phyloP scores from a whole-genome alignment of 768 basidiomycete genomes.

The Calocera cornea region DNA sequence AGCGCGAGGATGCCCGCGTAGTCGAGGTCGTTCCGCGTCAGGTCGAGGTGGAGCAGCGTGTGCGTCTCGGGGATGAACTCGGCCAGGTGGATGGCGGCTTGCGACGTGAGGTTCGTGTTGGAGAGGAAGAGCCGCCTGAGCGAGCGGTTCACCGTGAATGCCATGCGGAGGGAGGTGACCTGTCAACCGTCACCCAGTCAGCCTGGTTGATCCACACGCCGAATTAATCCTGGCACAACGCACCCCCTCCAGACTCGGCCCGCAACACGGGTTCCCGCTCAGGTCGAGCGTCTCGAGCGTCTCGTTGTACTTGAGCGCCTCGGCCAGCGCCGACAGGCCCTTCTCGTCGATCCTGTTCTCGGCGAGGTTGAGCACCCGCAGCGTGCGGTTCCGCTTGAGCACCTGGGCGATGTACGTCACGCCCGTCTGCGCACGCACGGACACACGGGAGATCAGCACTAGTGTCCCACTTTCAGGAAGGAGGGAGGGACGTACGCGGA shows the following conservation, averaged over 20 bases:
- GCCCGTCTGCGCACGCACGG: constrained; percentile 51
- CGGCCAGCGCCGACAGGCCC: constrained; percentile 68
- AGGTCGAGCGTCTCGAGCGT: constrained; percentile 88
- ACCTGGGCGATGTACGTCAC: constrained; percentile 89
- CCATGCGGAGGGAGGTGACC: constrained; percentile 61
- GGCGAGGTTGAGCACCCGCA: constrained; percentile 85
- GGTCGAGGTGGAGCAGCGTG: constrained; percentile 79
- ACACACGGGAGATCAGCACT: background rate
- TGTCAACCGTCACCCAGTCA: constrained; percentile 9
- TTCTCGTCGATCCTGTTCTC: constrained; percentile 85
- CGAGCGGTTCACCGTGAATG: constrained; percentile 82
- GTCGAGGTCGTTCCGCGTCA: constrained; percentile 71
- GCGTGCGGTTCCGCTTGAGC: constrained; percentile 84
- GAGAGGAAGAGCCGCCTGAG: constrained; percentile 88
- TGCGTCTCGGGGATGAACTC: constrained; percentile 89
- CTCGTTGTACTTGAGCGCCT: constrained; percentile 94
- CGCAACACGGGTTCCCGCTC: constrained; percentile 85
- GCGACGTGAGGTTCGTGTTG: constrained; percentile 60
- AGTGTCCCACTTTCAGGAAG: background rate
- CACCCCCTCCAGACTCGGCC: constrained; percentile 82
- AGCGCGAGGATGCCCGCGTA: constrained; percentile 90
- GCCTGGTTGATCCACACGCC: too few species aligned
- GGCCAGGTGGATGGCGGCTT: constrained; percentile 86
- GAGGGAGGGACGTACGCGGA: constrained; percentile 45
- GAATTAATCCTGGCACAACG: constrained; percentile 24